phyloP scores from a whole-genome alignment of 148 eudicot genomes.

The Nyssa sinensis region DNA sequence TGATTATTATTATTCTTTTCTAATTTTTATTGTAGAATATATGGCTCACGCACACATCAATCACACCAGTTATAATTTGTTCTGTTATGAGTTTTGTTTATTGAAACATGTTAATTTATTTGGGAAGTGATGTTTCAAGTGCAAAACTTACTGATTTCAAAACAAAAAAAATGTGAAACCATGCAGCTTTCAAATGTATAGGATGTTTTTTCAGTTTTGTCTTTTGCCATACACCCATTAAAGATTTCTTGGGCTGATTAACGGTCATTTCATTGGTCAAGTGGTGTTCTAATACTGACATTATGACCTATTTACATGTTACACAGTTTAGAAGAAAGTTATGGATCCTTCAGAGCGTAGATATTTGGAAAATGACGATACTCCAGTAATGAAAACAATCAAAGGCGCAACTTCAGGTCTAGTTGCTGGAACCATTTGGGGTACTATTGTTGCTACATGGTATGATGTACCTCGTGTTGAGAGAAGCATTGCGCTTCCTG shows the following conservation, averaged over 20 bases:
- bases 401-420: constrained; percentile 78
- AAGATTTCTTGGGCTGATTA: background rate
- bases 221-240: background rate
- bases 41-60: no score
- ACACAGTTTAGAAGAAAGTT: constrained; percentile 20
- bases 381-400: constrained; percentile 54
- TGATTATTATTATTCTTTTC: no score
- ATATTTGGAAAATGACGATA: constrained; percentile 65
- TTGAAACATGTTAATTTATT: no score
- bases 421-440: constrained; percentile 86
- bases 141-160: background rate
- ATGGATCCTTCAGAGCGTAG: constrained; percentile 56
- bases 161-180: no score
- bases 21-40: no score
- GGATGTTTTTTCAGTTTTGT: background rate
- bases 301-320: background rate
- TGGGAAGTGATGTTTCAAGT: no score
- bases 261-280: background rate
- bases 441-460: constrained; percentile 97
- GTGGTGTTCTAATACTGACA: background rate
- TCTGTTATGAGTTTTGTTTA: no score
- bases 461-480: constrained; percentile 97
- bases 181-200: no score
- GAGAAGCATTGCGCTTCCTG: constrained; percentile 85
- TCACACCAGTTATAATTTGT: no score